A percentile compares a stretch with the other conserved stretches of the same genome.
Conservation (phyloP, 164 flowering plant genomes). For the Aristolochia fimbriata region DNA sequence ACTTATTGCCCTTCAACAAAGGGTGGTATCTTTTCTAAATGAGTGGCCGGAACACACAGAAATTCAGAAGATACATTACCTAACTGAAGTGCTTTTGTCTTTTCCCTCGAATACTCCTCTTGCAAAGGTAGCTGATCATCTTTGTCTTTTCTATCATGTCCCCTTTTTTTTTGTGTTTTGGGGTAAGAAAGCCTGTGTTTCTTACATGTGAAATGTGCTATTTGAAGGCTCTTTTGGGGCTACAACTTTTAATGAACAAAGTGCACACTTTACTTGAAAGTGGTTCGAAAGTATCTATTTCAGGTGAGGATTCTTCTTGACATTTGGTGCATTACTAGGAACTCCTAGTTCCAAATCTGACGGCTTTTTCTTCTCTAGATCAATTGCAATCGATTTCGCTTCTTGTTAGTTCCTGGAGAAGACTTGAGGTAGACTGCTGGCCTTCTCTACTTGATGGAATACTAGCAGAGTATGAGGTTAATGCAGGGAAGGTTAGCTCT, state of each 20-base stretch:
- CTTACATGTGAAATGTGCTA: conserved; percentile 1
- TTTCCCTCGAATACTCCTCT: conserved; percentile 64
- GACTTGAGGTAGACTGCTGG: conserved; percentile 80
- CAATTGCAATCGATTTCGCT: conserved; percentile 44
- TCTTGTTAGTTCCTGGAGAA: conserved; percentile 66
- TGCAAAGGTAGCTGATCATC: conserved; percentile 48
- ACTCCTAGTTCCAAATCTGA: not conserved
- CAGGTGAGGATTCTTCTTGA: conserved; percentile 29
- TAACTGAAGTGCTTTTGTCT: conserved; percentile 54
- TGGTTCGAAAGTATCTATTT: conserved; percentile 47
- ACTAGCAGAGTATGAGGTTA: conserved; percentile 51
- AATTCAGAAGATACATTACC: conserved; percentile 51
- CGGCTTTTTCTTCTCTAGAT: conserved; percentile 22
- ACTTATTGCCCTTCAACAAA: conserved; percentile 31
- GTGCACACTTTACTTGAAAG: conserved; percentile 41
- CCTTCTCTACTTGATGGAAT: conserved; percentile 75
- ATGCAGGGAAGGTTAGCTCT: conserved; percentile 64
- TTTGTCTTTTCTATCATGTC: not conserved
- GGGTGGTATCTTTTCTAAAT: conserved; percentile 28
- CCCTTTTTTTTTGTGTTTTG: not conserved
- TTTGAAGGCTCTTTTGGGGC: conserved; percentile 61
- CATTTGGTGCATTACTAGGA: not conserved
- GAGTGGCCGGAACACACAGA: conserved; percentile 76
- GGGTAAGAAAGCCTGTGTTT: not conserved
- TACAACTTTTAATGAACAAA: conserved; percentile 56